Conservation (phyloP, 1,284 basidiomycete genomes). For the Sanghuangporus baumii region DNA sequence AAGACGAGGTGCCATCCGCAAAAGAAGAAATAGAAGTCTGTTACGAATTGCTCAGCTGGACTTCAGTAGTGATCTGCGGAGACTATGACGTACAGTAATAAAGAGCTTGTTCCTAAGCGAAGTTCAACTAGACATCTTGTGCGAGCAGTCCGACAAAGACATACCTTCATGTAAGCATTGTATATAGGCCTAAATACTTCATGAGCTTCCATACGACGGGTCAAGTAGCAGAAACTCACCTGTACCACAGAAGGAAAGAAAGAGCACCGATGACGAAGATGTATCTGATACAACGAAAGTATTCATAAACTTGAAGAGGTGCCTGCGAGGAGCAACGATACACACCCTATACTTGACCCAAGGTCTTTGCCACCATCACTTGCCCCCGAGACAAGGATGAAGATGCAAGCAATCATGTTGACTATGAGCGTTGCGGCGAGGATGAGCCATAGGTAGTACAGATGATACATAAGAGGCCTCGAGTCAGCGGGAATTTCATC, state of each 20-base stretch:
- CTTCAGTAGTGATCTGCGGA: not conserved
- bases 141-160: constrained; percentile 21
- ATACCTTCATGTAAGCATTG: constrained; percentile 93
- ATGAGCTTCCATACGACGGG: not conserved
- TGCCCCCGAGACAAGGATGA: constrained; percentile 75
- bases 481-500: constrained; percentile 86
- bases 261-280: constrained; percentile 73
- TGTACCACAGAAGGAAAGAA: constrained; percentile 91
- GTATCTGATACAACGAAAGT: constrained; percentile 52
- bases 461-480: constrained; percentile 72
- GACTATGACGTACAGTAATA: constrained; percentile 62
- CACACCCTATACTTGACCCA: constrained; percentile 73
- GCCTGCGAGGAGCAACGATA: constrained; percentile 19
- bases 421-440: constrained; percentile 74
- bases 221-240: constrained; percentile 37
- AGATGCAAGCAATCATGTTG: constrained; percentile 90
- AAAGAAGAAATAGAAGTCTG: constrained; percentile 95
- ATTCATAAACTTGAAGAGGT: constrained; percentile 18
- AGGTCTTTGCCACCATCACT: constrained; percentile 77
- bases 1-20: constrained; percentile 89
- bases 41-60: constrained; percentile 20
- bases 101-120: constrained; percentile 69
- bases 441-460: constrained; percentile 87
- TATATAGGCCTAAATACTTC: constrained; percentile 75
- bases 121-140: constrained; percentile 17